These are phyloP conservation scores for Mediolabrus comicus DNA, from an alignment of 108 stramenopile species.

Conservation along the genomic window DNA sequence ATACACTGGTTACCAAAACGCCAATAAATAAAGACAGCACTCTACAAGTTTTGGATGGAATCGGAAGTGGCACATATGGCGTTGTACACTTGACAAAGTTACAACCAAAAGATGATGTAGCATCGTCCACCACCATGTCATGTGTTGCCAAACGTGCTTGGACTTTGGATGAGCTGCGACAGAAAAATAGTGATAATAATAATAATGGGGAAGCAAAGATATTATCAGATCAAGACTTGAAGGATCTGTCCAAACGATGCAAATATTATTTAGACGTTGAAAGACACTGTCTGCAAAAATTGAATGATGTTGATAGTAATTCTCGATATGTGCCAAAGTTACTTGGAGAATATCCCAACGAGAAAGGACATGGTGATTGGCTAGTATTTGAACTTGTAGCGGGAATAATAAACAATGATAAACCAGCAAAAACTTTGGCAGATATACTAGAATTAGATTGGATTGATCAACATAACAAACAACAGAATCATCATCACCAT, in stretches of 20 bases:
- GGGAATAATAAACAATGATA: neutral
- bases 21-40: too few species aligned
- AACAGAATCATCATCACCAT: constrained; percentile 40
- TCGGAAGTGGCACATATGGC: too few species aligned
- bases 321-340: constrained; percentile 31
- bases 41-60: too few species aligned
- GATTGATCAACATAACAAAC: constrained; percentile 25
- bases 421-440: constrained; percentile 43
- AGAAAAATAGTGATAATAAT: neutral
- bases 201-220: too few species aligned
- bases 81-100: too few species aligned
- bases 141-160: constrained; percentile 1
- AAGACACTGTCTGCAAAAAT: constrained; percentile 63
- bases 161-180: neutral
- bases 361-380: constrained; percentile 43
- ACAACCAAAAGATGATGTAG: too few species aligned
- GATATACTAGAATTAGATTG: constrained; percentile 57
- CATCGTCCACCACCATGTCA: too few species aligned
- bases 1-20: too few species aligned
- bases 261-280: constrained; percentile 73
- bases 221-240: neutral
- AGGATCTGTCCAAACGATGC: constrained; percentile 46
- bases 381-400: constrained; percentile 63
- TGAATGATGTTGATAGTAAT: constrained; percentile 14
- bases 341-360: constrained; percentile 17